These are phyloP conservation scores for Vitis riparia DNA, from an alignment of 164 flowering plant species.

Conservation along the genomic window DNA sequence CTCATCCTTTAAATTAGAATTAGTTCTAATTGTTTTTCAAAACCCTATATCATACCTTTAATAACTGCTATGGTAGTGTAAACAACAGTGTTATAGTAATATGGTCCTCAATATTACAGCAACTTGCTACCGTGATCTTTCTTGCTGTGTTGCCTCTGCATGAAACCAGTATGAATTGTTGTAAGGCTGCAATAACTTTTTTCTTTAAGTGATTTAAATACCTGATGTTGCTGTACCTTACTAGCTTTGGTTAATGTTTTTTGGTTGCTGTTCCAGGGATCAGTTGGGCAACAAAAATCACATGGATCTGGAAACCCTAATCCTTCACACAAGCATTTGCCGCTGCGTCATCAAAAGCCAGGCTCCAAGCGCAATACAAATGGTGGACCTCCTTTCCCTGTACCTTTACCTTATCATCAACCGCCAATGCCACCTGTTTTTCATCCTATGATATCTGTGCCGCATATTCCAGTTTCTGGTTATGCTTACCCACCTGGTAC, in stretches of 20 bases:
- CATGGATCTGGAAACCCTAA: slow-evolving; percentile 43
- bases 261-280: slow-evolving; percentile 38
- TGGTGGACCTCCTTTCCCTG: slow-evolving; percentile 55
- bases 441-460: slow-evolving; percentile 52
- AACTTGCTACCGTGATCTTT: no score
- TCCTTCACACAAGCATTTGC: slow-evolving; percentile 43
- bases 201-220: background rate
- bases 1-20: no score
- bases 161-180: no score
- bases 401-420: slow-evolving; percentile 52
- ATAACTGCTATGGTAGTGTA: no score
- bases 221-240: background rate
- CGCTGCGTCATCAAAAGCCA: slow-evolving; percentile 52
- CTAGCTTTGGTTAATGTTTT: background rate
- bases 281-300: slow-evolving; percentile 47
- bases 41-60: no score
- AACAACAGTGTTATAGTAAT: no score
- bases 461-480: slow-evolving; percentile 56
- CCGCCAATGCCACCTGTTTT: slow-evolving; percentile 49
- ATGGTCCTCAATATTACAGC: no score
- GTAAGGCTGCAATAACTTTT: background rate
- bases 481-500: slow-evolving; percentile 58
- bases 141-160: no score
- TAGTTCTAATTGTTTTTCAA: no score
- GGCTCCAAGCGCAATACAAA: slow-evolving; percentile 60